Evolutionary conservation across 192 early-diverging fungal genomes (phyloP), one percentile per base, ranked within the genome.

Genomic region (Allomyces macrogynus): DNA sequence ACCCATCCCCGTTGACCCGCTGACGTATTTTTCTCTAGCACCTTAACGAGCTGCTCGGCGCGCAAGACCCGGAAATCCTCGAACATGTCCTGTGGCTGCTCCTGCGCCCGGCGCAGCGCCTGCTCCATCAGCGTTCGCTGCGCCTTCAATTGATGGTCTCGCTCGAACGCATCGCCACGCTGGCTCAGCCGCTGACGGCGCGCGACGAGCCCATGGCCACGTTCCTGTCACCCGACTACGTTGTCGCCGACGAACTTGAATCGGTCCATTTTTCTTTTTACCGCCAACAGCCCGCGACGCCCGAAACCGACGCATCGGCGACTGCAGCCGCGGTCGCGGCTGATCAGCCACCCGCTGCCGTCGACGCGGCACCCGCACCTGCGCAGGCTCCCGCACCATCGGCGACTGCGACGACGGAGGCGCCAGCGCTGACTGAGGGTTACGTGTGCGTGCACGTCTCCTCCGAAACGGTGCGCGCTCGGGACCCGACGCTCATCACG

Each of bases 31-130:
- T 2, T 40, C 32, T 25, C 9, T 40, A 66, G 61, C 57, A 66
- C 25, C 61, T 61, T 16, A 49, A 61, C 26, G 65, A 61, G 14
- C 23, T 66, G 49, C 49, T 57, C 49, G 2, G 49, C 49, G 20
- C 49, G 16, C 49, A 57, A 14, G 49, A 67, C 49, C 22, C 60
- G 8, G 67, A 64, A 23, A 16, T 67, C 5, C 63, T 64, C 3
- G 67, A 26, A 27, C 64, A 23, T 23, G 18, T 63, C 10, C 22
- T 40, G 62, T 61, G 68, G 23, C 65, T 60, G 57, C 24, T 65
- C 18, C 61, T 62, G 5, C 44, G 49, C 24, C 63, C 44, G 5
- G 67, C 67, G 8, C 67, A 67, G 54, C 62, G 67, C 40, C 24
- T 43, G 22, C 23, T 23, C 43, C 23, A 42, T 26, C 62, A 67